A percentile compares a stretch with the other conserved stretches of the same genome.
phyloP scores from a whole-genome alignment of 108 stramenopile genomes.

The Nannochloropsis gaditana region DNA sequence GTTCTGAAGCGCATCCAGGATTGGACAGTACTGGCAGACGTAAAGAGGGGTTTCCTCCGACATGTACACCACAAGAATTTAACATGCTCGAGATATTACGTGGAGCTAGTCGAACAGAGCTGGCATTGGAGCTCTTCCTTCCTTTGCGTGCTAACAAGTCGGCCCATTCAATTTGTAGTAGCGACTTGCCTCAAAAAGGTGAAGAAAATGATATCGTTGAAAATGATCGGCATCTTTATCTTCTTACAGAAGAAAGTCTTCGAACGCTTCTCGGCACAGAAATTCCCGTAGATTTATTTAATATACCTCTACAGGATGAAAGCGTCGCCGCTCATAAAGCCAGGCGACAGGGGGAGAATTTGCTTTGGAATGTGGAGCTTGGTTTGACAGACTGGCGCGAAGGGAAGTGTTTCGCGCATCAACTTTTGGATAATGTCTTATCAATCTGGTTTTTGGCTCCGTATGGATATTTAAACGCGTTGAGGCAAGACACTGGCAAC shows the following conservation, averaged over 20 bases:
- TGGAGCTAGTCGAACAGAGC: neutral
- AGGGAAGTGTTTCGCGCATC: neutral
- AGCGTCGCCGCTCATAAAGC: neutral
- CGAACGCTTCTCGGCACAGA: neutral
- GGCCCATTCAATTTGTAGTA: neutral
- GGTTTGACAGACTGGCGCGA: conserved; percentile 19
- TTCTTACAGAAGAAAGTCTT: conserved; percentile 6
- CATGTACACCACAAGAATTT: neutral
- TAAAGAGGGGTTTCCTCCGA: neutral
- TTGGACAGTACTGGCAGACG: neutral
- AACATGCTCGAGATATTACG: neutral
- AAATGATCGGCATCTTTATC: neutral
- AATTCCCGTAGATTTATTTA: neutral
- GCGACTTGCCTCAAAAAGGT: neutral
- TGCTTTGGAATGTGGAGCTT: neutral
- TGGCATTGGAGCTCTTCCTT: neutral
- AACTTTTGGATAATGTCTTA: neutral
- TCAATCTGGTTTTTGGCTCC: neutral
- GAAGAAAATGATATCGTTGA: neutral
- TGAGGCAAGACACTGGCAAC: neutral
- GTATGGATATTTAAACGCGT: neutral
- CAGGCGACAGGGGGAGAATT: neutral
- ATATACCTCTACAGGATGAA: neutral
- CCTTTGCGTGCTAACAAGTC: neutral
- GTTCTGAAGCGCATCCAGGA: neutral